Evolutionary conservation across 495 filamentous ascomycete species (phyloP).

Genomic region (Pyrenula aspistea): DNA sequence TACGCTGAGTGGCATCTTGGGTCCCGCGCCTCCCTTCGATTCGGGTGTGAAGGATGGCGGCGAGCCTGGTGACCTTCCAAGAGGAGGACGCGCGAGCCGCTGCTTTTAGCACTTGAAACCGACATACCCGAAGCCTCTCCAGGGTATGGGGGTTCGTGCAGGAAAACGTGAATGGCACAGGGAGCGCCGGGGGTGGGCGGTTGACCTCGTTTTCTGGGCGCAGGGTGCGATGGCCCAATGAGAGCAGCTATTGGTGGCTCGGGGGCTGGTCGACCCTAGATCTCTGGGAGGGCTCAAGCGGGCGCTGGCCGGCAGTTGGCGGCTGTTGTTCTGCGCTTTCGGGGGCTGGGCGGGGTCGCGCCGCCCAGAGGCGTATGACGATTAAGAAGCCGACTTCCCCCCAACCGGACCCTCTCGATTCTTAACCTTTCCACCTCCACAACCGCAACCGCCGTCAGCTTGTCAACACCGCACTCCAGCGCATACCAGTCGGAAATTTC

Average conservation of each 20-base stretch:
- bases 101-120: background rate
- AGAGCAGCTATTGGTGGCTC: background rate
- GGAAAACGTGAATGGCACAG: background rate
- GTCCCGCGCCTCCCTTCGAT: background rate
- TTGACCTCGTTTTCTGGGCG: background rate
- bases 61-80: background rate
- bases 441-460: background rate
- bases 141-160: background rate
- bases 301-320: background rate
- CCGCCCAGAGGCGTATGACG: background rate
- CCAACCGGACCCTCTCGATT: background rate
- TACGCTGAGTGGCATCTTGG: background rate
- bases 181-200: background rate
- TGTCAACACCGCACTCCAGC: background rate
- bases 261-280: background rate
- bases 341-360: too few species aligned
- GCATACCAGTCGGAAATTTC: background rate
- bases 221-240: background rate
- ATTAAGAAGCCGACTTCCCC: background rate
- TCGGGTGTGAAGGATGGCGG: background rate
- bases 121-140: background rate
- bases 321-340: background rate
- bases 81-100: background rate
- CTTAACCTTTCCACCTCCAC: background rate
- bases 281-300: background rate